phyloP scores from a whole-genome alignment of 2,329 filamentous ascomycete species.

The Septoria petroselini region DNA sequence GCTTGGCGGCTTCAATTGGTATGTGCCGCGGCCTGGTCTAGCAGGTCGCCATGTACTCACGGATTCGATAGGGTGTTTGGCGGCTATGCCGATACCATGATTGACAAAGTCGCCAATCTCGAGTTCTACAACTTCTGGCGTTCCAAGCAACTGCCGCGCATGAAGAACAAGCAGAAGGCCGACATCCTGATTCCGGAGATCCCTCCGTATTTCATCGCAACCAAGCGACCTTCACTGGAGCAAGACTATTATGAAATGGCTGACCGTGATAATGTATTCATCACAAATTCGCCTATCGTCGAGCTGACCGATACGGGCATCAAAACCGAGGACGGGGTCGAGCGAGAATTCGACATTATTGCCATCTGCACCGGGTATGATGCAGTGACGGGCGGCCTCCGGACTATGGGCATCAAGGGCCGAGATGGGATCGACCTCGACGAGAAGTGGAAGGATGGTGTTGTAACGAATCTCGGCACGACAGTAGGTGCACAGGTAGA shows the following conservation, averaged over 20 bases:
- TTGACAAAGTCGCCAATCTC: slow-evolving; percentile 15
- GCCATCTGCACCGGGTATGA: slow-evolving; percentile 48
- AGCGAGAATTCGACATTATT: slow-evolving; percentile 43
- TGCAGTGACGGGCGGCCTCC: slow-evolving; percentile 37
- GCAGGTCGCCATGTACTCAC: slow-evolving; percentile 23
- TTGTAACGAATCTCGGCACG: slow-evolving; percentile 43
- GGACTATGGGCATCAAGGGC: slow-evolving; percentile 39
- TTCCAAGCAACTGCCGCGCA: slow-evolving; percentile 44
- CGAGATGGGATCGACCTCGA: slow-evolving; percentile 39
- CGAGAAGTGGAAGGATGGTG: slow-evolving; percentile 45
- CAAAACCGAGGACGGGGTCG: slow-evolving; percentile 41
- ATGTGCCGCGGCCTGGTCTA: background rate
- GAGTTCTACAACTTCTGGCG: slow-evolving; percentile 44
- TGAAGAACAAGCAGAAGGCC: slow-evolving; percentile 44
- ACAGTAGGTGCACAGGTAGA: slow-evolving; percentile 15
- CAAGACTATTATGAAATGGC: slow-evolving; percentile 48
- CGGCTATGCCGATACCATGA: slow-evolving; percentile 9
- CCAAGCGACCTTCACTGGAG: slow-evolving; percentile 46
- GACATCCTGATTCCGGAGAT: slow-evolving; percentile 45
- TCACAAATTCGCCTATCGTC: slow-evolving; percentile 43
- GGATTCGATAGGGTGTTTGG: slow-evolving; percentile 35
- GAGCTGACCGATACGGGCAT: slow-evolving; percentile 47
- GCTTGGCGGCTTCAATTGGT: slow-evolving; percentile 40
- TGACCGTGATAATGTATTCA: slow-evolving; percentile 42
- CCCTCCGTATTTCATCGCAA: slow-evolving; percentile 44